These are phyloP conservation scores for Diaporthe amygdali DNA, from an alignment of 2,329 filamentous ascomycete species.

Conservation along the genomic window DNA sequence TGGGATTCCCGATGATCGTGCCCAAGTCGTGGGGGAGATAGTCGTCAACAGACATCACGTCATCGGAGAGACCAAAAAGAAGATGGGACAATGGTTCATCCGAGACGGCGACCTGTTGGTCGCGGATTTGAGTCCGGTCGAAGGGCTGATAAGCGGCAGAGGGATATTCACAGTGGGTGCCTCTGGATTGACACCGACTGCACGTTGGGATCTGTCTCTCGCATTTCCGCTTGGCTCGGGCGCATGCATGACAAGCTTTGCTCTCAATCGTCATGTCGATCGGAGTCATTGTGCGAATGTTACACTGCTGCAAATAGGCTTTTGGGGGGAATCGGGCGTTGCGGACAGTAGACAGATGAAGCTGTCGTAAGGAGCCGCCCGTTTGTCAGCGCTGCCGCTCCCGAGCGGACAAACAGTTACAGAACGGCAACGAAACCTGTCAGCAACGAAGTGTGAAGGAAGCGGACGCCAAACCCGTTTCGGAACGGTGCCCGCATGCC, in stretches of 20 bases:
- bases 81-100: neutral
- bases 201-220: slow-evolving; percentile 30
- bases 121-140: neutral
- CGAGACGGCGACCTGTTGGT: neutral
- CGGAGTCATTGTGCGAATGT: neutral
- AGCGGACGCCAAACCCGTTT: slow-evolving; percentile 9
- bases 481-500: neutral
- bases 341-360: neutral
- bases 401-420: neutral
- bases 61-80: neutral
- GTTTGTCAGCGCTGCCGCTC: neutral
- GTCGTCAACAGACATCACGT: slow-evolving; percentile 1
- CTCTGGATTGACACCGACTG: slow-evolving; percentile 29
- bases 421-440: neutral
- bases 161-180: slow-evolving; percentile 31
- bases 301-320: neutral
- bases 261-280: slow-evolving; percentile 22
- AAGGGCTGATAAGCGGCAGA: neutral
- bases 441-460: neutral
- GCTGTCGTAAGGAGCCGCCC: neutral
- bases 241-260: slow-evolving; percentile 31
- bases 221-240: slow-evolving; percentile 32
- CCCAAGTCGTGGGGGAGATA: neutral
- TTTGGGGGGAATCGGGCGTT: neutral
- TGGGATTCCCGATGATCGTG: neutral